Conservation (phyloP, 139 green algal genomes). For the Tetraselmis chui region DNA sequence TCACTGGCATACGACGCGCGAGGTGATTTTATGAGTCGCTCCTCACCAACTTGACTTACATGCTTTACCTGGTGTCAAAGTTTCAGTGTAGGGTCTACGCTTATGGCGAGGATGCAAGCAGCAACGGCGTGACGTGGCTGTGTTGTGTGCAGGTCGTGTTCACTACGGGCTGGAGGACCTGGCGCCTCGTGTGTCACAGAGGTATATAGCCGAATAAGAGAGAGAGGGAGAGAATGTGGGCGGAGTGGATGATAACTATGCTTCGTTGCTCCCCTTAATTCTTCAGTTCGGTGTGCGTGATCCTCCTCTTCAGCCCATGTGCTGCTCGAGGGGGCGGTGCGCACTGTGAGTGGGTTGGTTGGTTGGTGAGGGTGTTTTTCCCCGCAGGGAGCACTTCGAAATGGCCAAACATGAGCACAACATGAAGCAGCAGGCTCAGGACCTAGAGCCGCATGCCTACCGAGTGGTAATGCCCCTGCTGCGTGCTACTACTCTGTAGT, state of each 20-base stretch:
- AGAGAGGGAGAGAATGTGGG: no score
- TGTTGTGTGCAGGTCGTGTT: not conserved
- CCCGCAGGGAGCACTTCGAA: not conserved
- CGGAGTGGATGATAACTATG: no score
- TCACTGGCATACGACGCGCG: not conserved
- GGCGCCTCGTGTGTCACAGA: not conserved
- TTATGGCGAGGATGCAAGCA: not conserved
- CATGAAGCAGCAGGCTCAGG: not conserved
- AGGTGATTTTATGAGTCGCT: not conserved
- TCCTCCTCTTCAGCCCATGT: not conserved
- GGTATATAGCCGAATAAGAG: no score
- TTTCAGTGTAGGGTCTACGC: not conserved
- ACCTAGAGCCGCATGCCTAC: not conserved
- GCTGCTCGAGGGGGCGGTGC: not conserved
- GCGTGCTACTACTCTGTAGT: no score
- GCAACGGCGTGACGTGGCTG: not conserved
- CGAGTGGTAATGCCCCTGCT: no score
- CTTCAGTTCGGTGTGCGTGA: not conserved
- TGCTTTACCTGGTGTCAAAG: not conserved
- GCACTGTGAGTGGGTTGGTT: no score
- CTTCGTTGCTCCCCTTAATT: not conserved
- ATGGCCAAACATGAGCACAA: not conserved
- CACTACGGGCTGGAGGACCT: not conserved
- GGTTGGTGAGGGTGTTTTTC: no score
- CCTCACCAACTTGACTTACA: no score